Evolutionary conservation across 2,329 filamentous ascomycete species (phyloP).

Genomic region (Trichoderma guizhouense): DNA sequence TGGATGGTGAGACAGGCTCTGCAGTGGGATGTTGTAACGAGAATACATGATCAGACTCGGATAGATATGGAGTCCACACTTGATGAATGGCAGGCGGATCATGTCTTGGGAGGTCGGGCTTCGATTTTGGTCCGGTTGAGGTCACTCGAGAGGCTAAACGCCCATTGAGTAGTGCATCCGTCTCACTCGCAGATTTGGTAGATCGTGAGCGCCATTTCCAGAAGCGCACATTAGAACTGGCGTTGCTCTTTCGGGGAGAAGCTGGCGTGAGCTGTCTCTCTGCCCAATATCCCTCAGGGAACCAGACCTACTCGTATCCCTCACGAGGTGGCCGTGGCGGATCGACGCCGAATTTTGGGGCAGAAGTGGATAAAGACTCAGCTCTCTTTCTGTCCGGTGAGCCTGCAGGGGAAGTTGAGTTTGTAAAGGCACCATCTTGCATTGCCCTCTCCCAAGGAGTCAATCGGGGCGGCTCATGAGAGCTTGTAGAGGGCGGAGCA

Average conservation of each 20-base stretch:
- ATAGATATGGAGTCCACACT: slow-evolving; percentile 42
- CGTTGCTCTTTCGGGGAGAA: slow-evolving; percentile 31
- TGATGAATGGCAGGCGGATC: slow-evolving; percentile 15
- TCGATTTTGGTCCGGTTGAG: slow-evolving; percentile 16
- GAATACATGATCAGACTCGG: slow-evolving; percentile 47
- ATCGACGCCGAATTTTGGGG: slow-evolving; percentile 38
- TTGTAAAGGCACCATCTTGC: slow-evolving; percentile 18
- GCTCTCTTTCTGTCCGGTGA: slow-evolving; percentile 1
- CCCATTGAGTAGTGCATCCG: slow-evolving; percentile 22
- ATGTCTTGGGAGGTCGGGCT: not conserved
- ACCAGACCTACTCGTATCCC: slow-evolving; percentile 62
- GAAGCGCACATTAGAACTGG: slow-evolving; percentile 33
- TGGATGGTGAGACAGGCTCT: not conserved
- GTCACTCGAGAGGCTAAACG: slow-evolving; percentile 27
- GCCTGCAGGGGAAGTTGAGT: not conserved
- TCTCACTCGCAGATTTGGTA: slow-evolving; percentile 36
- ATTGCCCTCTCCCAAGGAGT: slow-evolving; percentile 13
- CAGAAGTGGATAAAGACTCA: not conserved
- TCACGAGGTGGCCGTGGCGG: slow-evolving; percentile 54
- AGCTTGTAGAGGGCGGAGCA: slow-evolving; percentile 8
- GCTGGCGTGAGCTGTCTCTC: slow-evolving; percentile 42
- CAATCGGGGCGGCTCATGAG: not conserved
- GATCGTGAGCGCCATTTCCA: slow-evolving; percentile 43
- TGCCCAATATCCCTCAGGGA: slow-evolving; percentile 61
- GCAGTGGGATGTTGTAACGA: slow-evolving; percentile 40